Evolutionary conservation across 192 early-diverging fungal species (phyloP).

Genomic region (Borealophlyctis nickersoniae): DNA sequence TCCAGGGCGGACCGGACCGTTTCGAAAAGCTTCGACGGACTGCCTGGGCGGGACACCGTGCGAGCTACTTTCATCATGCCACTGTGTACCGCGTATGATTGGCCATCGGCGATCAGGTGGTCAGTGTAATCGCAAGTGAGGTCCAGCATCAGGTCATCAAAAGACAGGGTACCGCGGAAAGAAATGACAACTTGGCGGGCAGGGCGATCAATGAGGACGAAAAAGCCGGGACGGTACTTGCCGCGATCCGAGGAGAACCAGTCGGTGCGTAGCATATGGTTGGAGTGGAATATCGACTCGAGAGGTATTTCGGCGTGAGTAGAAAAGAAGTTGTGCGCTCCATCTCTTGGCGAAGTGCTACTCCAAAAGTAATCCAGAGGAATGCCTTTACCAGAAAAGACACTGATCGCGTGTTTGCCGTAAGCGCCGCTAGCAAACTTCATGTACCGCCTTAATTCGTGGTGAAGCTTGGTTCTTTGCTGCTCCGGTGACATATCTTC

Average conservation of each 20-base stretch:
- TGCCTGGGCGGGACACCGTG: slow-evolving; percentile 58
- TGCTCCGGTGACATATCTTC: not conserved
- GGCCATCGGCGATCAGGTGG: slow-evolving; percentile 24
- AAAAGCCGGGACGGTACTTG: slow-evolving; percentile 53
- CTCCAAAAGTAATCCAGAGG: too few relatives aligned
- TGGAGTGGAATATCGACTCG: slow-evolving; percentile 72
- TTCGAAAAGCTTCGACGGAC: slow-evolving; percentile 61
- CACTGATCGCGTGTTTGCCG: slow-evolving; percentile 32
- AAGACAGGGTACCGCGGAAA: slow-evolving; percentile 82
- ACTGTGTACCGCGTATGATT: slow-evolving; percentile 58
- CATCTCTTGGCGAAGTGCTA: too few relatives aligned
- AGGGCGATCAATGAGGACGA: slow-evolving; percentile 80
- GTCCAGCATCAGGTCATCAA: slow-evolving; percentile 86
- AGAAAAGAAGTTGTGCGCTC: slow-evolving; percentile 72
- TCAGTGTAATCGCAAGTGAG: slow-evolving; percentile 75
- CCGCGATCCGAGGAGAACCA: too few relatives aligned
- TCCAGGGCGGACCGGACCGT: slow-evolving; percentile 69
- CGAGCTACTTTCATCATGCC: slow-evolving; percentile 73
- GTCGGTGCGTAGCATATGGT: slow-evolving; percentile 19
- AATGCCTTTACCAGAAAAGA: slow-evolving; percentile 28
- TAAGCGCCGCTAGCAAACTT: slow-evolving; percentile 43
- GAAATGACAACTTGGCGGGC: slow-evolving; percentile 73
- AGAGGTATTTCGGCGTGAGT: slow-evolving; percentile 72
- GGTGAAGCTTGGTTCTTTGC: slow-evolving; percentile 9
- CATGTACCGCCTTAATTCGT: slow-evolving; percentile 34